Evolutionary conservation across 108 stramenopile genomes (phyloP).

Genomic region (Cyclostephanos invisitatus): DNA sequence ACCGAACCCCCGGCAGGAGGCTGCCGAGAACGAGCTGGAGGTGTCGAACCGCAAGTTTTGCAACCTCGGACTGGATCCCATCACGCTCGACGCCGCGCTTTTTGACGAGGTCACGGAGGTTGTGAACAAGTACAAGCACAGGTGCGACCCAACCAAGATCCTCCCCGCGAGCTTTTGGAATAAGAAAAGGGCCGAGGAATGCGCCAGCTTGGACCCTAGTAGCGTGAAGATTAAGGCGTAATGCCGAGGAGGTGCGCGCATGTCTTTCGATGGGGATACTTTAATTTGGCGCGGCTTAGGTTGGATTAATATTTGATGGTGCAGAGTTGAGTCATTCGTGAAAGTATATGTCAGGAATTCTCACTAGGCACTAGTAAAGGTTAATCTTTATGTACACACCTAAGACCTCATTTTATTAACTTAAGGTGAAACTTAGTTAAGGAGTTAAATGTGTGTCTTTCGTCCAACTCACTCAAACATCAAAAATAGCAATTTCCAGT

Average conservation of each 20-base stretch:
- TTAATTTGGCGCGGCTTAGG: neutral
- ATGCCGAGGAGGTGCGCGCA: neutral
- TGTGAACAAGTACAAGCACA: conserved; percentile 91
- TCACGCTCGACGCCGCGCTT: conserved; percentile 86
- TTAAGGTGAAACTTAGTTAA: no score
- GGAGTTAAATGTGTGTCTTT: no score
- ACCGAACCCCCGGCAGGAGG: conserved; percentile 97
- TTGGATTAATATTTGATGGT: neutral
- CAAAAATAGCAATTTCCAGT: no score
- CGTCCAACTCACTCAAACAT: no score
- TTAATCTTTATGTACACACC: no score
- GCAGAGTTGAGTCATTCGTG: neutral
- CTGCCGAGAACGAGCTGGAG: conserved; percentile 97
- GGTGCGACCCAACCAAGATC: conserved; percentile 92
- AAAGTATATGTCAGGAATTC: neutral
- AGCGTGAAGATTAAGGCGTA: conserved; percentile 67
- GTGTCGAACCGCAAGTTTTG: conserved; percentile 96
- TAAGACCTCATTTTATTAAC: no score
- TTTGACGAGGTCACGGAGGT: conserved; percentile 95
- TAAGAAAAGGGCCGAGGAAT: conserved; percentile 88
- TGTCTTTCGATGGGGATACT: neutral
- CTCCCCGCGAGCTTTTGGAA: conserved; percentile 97
- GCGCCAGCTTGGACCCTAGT: conserved; percentile 71
- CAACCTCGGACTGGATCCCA: conserved; percentile 91
- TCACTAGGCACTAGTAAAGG: no score